These are phyloP conservation scores for Venturia pyrina DNA, from an alignment of 2,329 filamentous ascomycete species.

Conservation along the genomic window DNA sequence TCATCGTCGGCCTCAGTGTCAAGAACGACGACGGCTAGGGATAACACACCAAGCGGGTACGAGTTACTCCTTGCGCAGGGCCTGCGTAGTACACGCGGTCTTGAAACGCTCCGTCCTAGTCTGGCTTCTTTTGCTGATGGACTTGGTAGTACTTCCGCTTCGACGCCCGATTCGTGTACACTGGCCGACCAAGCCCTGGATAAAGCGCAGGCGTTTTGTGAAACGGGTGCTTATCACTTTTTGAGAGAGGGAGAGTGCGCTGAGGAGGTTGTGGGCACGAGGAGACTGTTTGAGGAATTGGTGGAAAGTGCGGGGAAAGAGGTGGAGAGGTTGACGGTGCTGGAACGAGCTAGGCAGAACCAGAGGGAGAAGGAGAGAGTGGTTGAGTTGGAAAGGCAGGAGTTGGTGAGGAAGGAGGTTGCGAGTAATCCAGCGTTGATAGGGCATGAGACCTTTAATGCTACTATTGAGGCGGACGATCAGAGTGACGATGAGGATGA, in stretches of 20 bases:
- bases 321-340: constrained; percentile 13
- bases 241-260: constrained; percentile 78
- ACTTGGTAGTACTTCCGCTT: not conserved
- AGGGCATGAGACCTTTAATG: not conserved
- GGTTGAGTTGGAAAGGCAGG: constrained; percentile 2
- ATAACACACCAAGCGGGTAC: not conserved
- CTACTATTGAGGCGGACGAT: constrained; percentile 11
- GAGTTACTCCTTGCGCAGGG: constrained; percentile 3
- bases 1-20: not conserved
- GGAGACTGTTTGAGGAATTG: constrained; percentile 54
- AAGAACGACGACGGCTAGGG: not conserved
- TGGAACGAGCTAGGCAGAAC: not conserved
- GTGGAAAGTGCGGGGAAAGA: constrained; percentile 51
- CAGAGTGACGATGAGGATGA: constrained; percentile 9
- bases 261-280: constrained; percentile 63
- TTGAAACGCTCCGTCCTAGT: not conserved
- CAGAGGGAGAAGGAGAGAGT: constrained; percentile 4
- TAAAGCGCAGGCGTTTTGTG: constrained; percentile 69
- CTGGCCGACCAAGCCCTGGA: constrained; percentile 63
- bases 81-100: not conserved
- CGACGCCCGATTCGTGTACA: constrained; percentile 35
- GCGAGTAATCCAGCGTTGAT: not conserved
- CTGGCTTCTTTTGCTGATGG: not conserved
- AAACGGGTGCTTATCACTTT: constrained; percentile 80
- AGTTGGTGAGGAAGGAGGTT: not conserved